Base-by-base conservation (phyloP, 1,284 basidiomycete species). In the Dichomitus squalens region DNA sequence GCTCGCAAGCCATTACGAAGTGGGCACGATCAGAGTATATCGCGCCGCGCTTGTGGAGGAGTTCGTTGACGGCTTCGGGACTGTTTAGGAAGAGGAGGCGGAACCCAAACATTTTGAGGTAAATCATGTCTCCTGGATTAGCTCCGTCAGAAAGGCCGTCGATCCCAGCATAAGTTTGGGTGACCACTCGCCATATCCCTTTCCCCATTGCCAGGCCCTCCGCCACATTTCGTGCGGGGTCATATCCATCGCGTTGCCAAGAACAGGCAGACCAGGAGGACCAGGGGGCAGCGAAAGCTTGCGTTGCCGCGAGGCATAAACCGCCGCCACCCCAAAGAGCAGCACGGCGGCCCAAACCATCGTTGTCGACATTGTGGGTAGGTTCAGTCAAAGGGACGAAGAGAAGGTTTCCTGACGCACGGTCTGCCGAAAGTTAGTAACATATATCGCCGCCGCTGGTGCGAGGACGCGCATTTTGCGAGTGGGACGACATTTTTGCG, bases 21-120 rank as follows among this genome's bases (percentile, higher is more conserved):
- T 52, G 52, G 6, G 48, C 53, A 6, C 67, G 53, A 21, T 65
- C 67, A 23, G 66, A 67, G 41, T 69, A 69, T 4, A 63, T 53
- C 16, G 51, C 35, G 16, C 59, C 59, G 20, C 60, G 62, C 47
- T 59, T 66, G 29, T 65, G 60, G 27, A 68, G 56, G 25, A 69
- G 56, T 4, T 67, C 66, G 9, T 55, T 53, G 4, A 59, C 65
- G 14, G 54, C 57, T 33, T 63, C 52, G 12, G 55, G 35, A 14
- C 60, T 60, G 34, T 59, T 61, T 12, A 68, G 34, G 39, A 64
- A 51, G 16, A 68, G 31, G 14, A 64, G 44, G 18, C 55, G 50
- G n/a, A 57, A 55, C 16, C 57, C 25, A 2, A 55, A 47, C 1
- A 58, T 29, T 4, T 23, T 18, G 9, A 58, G 27, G 49, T 23